Conservation (phyloP, 768 basidiomycete species). For the Russula foetens region DNA sequence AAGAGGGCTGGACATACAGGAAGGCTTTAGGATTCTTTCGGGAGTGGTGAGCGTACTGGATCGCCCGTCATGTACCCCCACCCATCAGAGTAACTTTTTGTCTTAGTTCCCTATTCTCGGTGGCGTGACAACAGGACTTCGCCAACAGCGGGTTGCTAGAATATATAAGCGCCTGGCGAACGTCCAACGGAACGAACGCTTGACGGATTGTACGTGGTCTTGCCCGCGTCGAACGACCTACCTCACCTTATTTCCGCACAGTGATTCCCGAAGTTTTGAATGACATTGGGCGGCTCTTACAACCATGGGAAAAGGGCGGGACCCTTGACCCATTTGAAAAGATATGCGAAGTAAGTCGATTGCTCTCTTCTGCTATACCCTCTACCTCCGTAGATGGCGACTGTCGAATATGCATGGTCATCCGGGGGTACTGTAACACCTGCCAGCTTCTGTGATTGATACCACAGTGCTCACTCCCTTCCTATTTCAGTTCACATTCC, state of each 20-base stretch:
- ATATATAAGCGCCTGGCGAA: conserved; percentile 66
- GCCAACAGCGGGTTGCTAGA: conserved; percentile 48
- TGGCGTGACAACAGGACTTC: conserved; percentile 66
- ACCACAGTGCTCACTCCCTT: neutral
- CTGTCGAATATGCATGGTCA: conserved; percentile 2
- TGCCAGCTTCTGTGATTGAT: neutral
- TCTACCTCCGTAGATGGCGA: conserved; percentile 3
- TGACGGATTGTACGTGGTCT: conserved; percentile 48
- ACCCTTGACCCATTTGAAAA: conserved; percentile 64
- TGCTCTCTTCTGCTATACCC: neutral
- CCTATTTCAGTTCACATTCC: conserved; percentile 47
- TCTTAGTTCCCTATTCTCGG: conserved; percentile 65
- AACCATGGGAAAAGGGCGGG: conserved; percentile 57
- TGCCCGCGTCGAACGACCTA: conserved; percentile 1
- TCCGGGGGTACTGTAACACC: neutral
- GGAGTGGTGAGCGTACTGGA: conserved; percentile 48
- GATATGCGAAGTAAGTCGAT: conserved; percentile 50
- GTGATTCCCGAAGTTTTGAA: conserved; percentile 59
- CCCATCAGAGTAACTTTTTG: conserved; percentile 2
- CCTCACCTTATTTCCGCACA: conserved; percentile 26
- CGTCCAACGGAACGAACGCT: conserved; percentile 53
- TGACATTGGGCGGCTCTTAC: conserved; percentile 54
- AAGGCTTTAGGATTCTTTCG: conserved; percentile 73
- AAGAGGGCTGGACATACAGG: conserved; percentile 64
- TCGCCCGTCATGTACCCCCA: neutral